Percentiles rank a stretch among this genome's conserved stretches.
phyloP scores from a whole-genome alignment of 768 basidiomycete species.

The Rhodosporidiobolus odoratus region DNA sequence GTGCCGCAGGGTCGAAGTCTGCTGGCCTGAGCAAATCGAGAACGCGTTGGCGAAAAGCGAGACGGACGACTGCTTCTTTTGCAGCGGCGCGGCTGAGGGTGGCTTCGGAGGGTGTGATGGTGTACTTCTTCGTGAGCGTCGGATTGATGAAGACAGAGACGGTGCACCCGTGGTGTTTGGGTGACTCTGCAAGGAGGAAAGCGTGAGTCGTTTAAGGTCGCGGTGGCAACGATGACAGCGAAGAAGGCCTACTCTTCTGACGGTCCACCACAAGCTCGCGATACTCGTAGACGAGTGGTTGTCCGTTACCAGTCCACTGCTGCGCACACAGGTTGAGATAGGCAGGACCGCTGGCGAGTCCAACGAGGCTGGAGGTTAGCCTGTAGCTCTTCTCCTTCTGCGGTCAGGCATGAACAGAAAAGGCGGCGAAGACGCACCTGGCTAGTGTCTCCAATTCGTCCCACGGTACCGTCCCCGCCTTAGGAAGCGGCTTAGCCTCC shows the following conservation, averaged over 20 bases:
- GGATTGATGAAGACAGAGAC: not conserved
- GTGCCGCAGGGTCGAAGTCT: not conserved
- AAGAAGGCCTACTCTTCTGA: not conserved
- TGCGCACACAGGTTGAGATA: constrained; percentile 13
- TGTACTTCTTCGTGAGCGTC: not conserved
- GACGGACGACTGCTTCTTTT: constrained; percentile 17
- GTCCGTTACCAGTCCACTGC: not conserved
- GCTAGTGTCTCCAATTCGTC: not conserved
- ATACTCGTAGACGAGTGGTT: not conserved
- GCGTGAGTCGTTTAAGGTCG: too few relatives aligned
- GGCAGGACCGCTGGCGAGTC: not conserved
- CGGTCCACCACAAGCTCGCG: not conserved
- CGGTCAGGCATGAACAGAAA: not conserved
- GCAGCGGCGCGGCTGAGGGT: not conserved
- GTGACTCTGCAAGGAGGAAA: not conserved
- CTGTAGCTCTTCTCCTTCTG: too few relatives aligned
- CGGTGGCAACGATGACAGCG: not conserved
- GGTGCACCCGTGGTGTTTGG: constrained; percentile 11
- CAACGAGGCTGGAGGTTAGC: too few relatives aligned
- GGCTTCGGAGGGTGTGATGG: not conserved
- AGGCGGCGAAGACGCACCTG: not conserved
- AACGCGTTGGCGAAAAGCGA: constrained; percentile 1
- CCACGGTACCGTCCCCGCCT: not conserved
- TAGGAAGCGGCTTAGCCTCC: not conserved
- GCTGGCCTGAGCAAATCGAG: constrained; percentile 14